These are phyloP conservation scores for Astraeus odoratus DNA, from an alignment of 768 basidiomycete genomes.

Conservation along the genomic window DNA sequence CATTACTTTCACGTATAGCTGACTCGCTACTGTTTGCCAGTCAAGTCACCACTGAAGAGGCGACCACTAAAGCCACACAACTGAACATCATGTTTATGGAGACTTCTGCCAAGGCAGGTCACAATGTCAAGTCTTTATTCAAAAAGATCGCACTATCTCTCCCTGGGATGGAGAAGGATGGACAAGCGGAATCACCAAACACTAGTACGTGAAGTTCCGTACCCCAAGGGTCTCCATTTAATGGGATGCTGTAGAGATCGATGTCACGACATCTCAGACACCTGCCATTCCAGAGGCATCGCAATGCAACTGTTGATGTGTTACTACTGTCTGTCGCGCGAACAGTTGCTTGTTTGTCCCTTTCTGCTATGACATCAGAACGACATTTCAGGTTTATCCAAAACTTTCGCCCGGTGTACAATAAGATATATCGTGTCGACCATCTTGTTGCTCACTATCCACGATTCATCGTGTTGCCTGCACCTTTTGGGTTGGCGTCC, in stretches of 20 bases:
- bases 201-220: slow-evolving; percentile 29
- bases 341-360: slow-evolving; percentile 8
- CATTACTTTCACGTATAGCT: slow-evolving; percentile 1
- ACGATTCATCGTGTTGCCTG: slow-evolving; percentile 96
- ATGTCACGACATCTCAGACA: slow-evolving; percentile 69
- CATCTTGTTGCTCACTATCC: slow-evolving; percentile 33
- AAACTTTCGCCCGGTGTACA: slow-evolving; percentile 1
- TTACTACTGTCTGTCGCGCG: slow-evolving; percentile 3
- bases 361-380: slow-evolving; percentile 19
- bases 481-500: slow-evolving; percentile 79
- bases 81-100: slow-evolving; percentile 98
- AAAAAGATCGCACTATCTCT: slow-evolving; percentile 99
- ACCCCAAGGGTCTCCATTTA: slow-evolving; percentile 2
- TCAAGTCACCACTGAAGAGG: slow-evolving; percentile 98
- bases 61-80: slow-evolving; percentile 84
- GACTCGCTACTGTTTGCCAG: slow-evolving; percentile 35
- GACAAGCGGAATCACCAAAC: slow-evolving; percentile 48
- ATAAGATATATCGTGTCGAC: slow-evolving; percentile 5
- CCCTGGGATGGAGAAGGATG: slow-evolving; percentile 90
- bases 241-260: slow-evolving; percentile 60
- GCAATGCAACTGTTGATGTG: slow-evolving; percentile 68
- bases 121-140: slow-evolving; percentile 98
- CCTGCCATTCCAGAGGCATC: slow-evolving; percentile 82
- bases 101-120: slow-evolving; percentile 97
- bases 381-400: slow-evolving; percentile 8